Evolutionary conservation across 306 rosid species (phyloP).

Genomic region (Rubus idaeus): DNA sequence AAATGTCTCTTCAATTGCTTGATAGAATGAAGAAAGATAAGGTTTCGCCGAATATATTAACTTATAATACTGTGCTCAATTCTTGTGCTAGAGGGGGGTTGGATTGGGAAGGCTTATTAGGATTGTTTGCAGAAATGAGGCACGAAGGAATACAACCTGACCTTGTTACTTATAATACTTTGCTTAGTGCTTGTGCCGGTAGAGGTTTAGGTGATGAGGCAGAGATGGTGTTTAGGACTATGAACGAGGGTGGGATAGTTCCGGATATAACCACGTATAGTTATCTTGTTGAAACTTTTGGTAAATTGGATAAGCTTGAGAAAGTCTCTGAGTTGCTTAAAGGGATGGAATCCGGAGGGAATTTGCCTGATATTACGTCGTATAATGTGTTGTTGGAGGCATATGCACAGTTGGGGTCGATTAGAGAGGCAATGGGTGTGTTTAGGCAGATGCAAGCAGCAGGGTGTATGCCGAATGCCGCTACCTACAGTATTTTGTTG

Average conservation of each 20-base stretch:
- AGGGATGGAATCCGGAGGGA: constrained; percentile 87
- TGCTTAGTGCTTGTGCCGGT: constrained; percentile 88
- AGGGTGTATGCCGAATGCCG: constrained; percentile 75
- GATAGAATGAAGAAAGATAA: constrained; percentile 75
- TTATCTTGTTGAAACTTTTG: constrained; percentile 79
- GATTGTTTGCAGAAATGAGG: constrained; percentile 95
- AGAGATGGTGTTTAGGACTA: constrained; percentile 89
- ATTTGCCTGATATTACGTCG: constrained; percentile 78
- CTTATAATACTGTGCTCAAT: constrained; percentile 86
- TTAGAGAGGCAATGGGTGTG: constrained; percentile 70
- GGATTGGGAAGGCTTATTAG: constrained; percentile 94
- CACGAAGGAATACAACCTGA: constrained; percentile 95
- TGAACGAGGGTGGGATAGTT: constrained; percentile 88
- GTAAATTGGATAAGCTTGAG: constrained; percentile 62
- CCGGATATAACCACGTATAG: constrained; percentile 78
- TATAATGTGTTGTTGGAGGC: constrained; percentile 89
- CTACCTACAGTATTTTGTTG: constrained; percentile 76
- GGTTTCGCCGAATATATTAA: constrained; percentile 71
- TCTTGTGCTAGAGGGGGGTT: constrained; percentile 93
- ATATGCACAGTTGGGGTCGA: constrained; percentile 60
- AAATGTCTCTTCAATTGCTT: constrained; percentile 63
- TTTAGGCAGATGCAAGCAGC: constrained; percentile 97
- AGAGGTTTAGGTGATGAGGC: constrained; percentile 87
- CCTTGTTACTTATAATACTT: constrained; percentile 74
- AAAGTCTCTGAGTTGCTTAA: constrained; percentile 81